Evolutionary conservation across 1,284 basidiomycete species (phyloP), one percentile per base, ranked within the genome.

Genomic region (Irpex sp.): DNA sequence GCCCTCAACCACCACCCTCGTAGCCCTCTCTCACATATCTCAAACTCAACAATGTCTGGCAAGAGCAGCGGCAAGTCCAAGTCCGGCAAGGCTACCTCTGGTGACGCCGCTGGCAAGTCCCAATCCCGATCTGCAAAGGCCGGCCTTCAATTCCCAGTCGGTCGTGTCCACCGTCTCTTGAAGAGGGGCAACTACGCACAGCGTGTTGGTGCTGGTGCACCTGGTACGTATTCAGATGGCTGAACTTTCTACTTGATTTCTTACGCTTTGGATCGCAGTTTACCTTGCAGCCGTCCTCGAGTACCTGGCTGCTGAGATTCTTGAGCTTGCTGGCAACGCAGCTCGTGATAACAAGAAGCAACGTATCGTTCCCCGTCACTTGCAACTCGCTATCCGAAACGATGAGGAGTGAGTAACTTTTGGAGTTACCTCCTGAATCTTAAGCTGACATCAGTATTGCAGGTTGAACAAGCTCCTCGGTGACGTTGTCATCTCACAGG

Each of bases 111-210:
- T n/a, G 69, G 73, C 70, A 86, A 87, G 74, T 76, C 84, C 11
- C 81, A 88, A 74, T 92, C 92, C 58, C 89, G 92, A 68, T 94
- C 92, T 54, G 85, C 90, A 71, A 94, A 94, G 80, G 85, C 85
- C 68, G 91, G 90, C 70, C 85, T 93, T 67, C 91, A 92, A 78
- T 90, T 94, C 86, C 92, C 92, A 65, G 93, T 94, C 76, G 92
- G 93, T 85, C 92, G 93, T 91, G 91, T 94, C 76, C 93, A 95
- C 81, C 89, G 93, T 87, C 88, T 93, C 68, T 78, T 94, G 69
- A 93, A 93, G 85, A 88, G 87, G 79, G 92, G 92, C 69, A 93
- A 94, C 85, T 94, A 94, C 76, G 90, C 89, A 55, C 86, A 89
- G 74, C 88, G 89, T 75, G 84, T 92, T 65, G 89, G 90, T 79